phyloP scores from a whole-genome alignment of 2,329 filamentous ascomycete species.

The Exophiala dermatitidis region DNA sequence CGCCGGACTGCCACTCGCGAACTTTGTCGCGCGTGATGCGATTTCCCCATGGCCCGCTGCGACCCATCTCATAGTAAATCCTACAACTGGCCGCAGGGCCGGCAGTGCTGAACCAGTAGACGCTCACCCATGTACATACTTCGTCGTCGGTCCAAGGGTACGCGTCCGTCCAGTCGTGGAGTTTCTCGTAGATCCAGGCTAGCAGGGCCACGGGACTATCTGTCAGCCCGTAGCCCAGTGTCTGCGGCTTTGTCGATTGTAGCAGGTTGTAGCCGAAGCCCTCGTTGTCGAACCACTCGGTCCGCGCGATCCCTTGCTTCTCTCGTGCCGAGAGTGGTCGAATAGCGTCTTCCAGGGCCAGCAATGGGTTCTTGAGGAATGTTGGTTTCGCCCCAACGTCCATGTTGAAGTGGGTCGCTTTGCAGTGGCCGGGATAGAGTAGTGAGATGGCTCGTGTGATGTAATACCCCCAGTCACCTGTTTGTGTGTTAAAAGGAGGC shows the following conservation, averaged over 20 bases:
- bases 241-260: slow-evolving; percentile 65
- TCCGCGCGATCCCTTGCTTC: slow-evolving; percentile 43
- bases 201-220: slow-evolving; percentile 65
- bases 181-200: slow-evolving; percentile 75
- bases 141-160: slow-evolving; percentile 72
- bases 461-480: not conserved
- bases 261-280: slow-evolving; percentile 49
- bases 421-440: not conserved
- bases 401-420: not conserved
- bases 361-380: too few species aligned
- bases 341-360: too few species aligned
- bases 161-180: slow-evolving; percentile 66
- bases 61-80: slow-evolving; percentile 65
- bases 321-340: too few species aligned
- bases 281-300: slow-evolving; percentile 51
- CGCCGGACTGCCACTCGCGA: slow-evolving; percentile 36
- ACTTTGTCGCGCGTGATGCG: slow-evolving; percentile 10
- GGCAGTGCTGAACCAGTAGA: slow-evolving; percentile 65
- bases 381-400: slow-evolving; percentile 48
- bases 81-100: slow-evolving; percentile 55
- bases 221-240: slow-evolving; percentile 60
- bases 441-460: not conserved
- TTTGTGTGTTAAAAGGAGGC: not conserved
- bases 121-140: slow-evolving; percentile 64
- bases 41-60: slow-evolving; percentile 28